A percentile compares a stretch with the other conserved stretches of the same genome.
These are phyloP conservation scores for Yamadazyma dendronema DNA, from an alignment of 1,139 yeast genomes.

Conservation along the genomic window DNA sequence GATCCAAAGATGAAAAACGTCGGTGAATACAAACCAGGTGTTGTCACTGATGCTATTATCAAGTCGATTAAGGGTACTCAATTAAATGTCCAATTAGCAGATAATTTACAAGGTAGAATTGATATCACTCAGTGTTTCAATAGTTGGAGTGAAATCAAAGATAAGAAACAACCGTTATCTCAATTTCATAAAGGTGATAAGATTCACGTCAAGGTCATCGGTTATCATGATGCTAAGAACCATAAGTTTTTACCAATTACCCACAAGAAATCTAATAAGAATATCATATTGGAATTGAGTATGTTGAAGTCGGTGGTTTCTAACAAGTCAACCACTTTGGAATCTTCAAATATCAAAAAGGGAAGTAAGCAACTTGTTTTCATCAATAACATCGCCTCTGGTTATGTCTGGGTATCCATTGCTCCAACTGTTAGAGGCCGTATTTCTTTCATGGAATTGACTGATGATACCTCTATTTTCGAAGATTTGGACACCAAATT, in stretches of 20 bases:
- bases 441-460: constrained; percentile 63
- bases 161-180: constrained; percentile 58
- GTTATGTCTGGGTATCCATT: constrained; percentile 65
- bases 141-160: constrained; percentile 51
- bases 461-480: constrained; percentile 53
- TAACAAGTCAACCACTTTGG: constrained; percentile 21
- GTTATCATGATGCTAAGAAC: constrained; percentile 71
- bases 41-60: constrained; percentile 56
- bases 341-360: constrained; percentile 36
- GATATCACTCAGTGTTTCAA: constrained; percentile 75
- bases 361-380: constrained; percentile 49
- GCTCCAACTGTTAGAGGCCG: constrained; percentile 70
- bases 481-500: constrained; percentile 52
- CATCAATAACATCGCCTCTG: constrained; percentile 53
- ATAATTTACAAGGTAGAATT: constrained; percentile 75
- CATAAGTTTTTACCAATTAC: constrained; percentile 71
- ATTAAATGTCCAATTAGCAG: constrained; percentile 73
- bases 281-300: constrained; percentile 65
- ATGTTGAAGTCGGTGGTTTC: constrained; percentile 38
- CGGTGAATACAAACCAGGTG: constrained; percentile 60
- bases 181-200: constrained; percentile 58
- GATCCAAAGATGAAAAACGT: constrained; percentile 49
- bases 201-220: constrained; percentile 67
- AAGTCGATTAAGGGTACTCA: constrained; percentile 71
- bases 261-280: constrained; percentile 53